A percentile compares a stretch with the other conserved stretches of the same genome.
phyloP scores from a whole-genome alignment of 192 early-diverging fungal species.

The Entomortierella parvispora region DNA sequence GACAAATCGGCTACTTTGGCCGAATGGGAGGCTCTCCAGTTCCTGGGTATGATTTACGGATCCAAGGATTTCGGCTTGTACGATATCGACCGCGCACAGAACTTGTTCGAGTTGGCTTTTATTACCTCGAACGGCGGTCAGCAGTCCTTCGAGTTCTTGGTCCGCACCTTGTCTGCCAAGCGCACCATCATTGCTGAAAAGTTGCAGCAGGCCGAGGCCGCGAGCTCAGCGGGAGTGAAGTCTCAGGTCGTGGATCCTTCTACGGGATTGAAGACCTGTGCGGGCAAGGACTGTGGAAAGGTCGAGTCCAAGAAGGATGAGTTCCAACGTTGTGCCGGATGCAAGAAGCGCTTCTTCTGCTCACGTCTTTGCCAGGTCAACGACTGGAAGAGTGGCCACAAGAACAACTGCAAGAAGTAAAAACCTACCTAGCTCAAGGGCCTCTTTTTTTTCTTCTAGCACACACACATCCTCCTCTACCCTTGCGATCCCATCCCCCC shows the following conservation, averaged over 20 bases:
- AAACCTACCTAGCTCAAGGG: background rate
- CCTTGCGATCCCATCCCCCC: background rate
- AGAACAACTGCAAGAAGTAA: slow-evolving; percentile 48
- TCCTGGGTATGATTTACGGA: slow-evolving; percentile 63
- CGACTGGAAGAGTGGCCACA: slow-evolving; percentile 63
- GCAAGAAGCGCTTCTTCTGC: slow-evolving; percentile 61
- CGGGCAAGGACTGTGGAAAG: slow-evolving; percentile 52
- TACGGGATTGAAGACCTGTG: slow-evolving; percentile 43
- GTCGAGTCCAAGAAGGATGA: slow-evolving; percentile 53
- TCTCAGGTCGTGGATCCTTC: slow-evolving; percentile 28
- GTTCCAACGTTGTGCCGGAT: slow-evolving; percentile 59
- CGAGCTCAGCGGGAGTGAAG: slow-evolving; percentile 28
- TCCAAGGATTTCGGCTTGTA: slow-evolving; percentile 60
- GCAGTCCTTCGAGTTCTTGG: slow-evolving; percentile 56
- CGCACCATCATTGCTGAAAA: slow-evolving; percentile 47
- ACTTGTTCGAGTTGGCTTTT: slow-evolving; percentile 60
- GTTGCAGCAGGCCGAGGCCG: slow-evolving; percentile 46
- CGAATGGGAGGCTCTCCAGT: slow-evolving; percentile 58
- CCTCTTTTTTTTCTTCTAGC: background rate
- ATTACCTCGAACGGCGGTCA: slow-evolving; percentile 55
- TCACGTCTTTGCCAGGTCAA: slow-evolving; percentile 63
- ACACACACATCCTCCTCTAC: background rate
- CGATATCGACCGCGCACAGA: slow-evolving; percentile 61
- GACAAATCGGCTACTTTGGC: slow-evolving; percentile 32
- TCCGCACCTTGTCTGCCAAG: slow-evolving; percentile 55